A percentile compares a stretch with the other conserved stretches of the same genome.
Conservation (phyloP, 2,329 filamentous ascomycete species). For the Aspergillus phoenicis region DNA sequence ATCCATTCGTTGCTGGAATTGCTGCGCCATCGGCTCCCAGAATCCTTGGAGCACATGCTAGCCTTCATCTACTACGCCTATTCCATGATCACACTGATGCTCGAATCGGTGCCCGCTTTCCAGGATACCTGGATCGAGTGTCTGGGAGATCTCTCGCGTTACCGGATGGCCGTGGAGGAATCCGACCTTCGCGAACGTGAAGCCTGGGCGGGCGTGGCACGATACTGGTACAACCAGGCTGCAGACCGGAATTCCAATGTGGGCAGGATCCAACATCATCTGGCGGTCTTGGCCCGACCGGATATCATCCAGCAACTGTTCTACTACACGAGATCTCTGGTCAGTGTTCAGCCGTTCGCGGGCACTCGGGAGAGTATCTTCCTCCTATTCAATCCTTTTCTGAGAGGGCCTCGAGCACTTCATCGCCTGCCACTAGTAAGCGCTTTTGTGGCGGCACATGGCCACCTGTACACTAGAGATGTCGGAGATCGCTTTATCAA, state of each 20-base stretch:
- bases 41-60: constrained; percentile 83
- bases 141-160: constrained; percentile 80
- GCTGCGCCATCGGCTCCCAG: constrained; percentile 71
- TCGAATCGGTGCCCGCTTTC: constrained; percentile 82
- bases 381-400: constrained; percentile 56
- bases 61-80: constrained; percentile 88
- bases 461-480: constrained; percentile 48
- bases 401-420: constrained; percentile 42
- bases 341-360: constrained; percentile 57
- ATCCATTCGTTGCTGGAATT: constrained; percentile 85
- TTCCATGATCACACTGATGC: constrained; percentile 82
- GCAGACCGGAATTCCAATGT: constrained; percentile 74
- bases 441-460: constrained; percentile 58
- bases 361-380: constrained; percentile 60
- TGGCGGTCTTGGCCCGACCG: constrained; percentile 68
- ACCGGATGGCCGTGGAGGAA: constrained; percentile 90
- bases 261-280: constrained; percentile 82
- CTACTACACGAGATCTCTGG: constrained; percentile 61
- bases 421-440: constrained; percentile 45
- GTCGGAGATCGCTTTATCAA: constrained; percentile 42
- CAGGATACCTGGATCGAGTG: constrained; percentile 94
- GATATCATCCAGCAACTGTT: constrained; percentile 61
- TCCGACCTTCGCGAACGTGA: constrained; percentile 74
- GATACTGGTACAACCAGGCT: constrained; percentile 82
- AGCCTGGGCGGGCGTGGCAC: constrained; percentile 76